Base-by-base conservation (phyloP, 1,284 basidiomycete genomes). In the Golubevia pallescens region DNA sequence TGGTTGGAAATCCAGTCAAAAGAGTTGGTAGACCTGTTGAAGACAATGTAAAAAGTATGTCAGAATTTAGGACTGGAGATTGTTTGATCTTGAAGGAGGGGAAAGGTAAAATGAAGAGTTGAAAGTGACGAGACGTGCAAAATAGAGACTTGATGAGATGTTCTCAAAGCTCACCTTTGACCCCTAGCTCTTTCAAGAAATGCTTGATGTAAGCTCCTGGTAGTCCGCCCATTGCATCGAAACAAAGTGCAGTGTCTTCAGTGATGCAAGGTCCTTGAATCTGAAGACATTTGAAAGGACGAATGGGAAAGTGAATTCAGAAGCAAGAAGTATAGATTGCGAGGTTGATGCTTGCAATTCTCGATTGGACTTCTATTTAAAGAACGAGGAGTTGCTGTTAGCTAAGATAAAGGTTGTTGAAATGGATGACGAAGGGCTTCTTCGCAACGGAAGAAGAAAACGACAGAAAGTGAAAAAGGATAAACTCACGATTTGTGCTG, bases 151-250 rank as follows among this genome's bases (percentile, higher is more conserved):
- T 10, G 8, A 13, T 54, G 52, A 38, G 51, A 32, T n/a, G 48
- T 3, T 13, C 42, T n/a, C n/a, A 21, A 23, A 13, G 55, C 69
- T 10, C 23, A 63, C 70, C 69, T 42, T 70, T 70, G 57, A 71
- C 71, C 3, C 81, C 81, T 28, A 83, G 62, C 4, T 62, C 70
- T 60, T 69, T 67, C 65, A 83, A 68, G 57, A 83, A 83, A 65
- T 81, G 73, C 63, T 83, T 83, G 68, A 83, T 80, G 68, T 83
- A 83, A 2, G 78, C 74, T 0, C 81, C 81, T 38, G 81, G 81
- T 2, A 83, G 73, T 0, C 78, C 81, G 10, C 69, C 59, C 10
- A 81, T 67, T 3, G 79, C 79, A 20, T 65, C 62, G 61, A 83
- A 81, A 32, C 67, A 69, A n/a, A 83, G 74, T 3, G 81, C 79